Base-by-base conservation (phyloP, 2,329 filamentous ascomycete genomes). In the Pseudonectria foliicola region DNA sequence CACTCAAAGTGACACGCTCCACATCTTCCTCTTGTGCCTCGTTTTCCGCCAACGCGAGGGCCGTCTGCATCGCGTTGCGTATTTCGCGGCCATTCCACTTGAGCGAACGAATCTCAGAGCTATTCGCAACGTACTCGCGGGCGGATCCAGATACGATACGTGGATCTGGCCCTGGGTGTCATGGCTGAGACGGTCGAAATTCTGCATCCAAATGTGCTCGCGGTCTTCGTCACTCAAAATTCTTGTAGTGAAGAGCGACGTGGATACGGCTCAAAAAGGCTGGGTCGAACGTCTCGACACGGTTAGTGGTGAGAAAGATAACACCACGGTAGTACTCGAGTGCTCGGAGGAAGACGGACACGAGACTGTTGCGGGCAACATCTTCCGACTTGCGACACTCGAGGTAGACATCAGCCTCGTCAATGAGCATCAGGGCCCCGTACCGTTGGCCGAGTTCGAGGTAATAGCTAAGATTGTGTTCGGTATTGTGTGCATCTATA, bases 331-430 rank as follows among this genome's bases (percentile, higher is more conserved):
- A 71, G 50, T 71, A 71, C 53, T 72, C 68, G 35, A 72, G 60
- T 1, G 64, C 66, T n/a, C 67, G 64, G 15, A 72, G 53, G 53
- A 71, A 71, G 36, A 70, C 55, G 12, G 64, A 67, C 16, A 71
- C 68, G 10, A 72, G 56, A 1, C 63, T 64, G 49, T 72, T 71
- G 38, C 66, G 64, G 14, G 51, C 54, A 31, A 70, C 61, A 45
- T 71, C 66, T 18, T 48, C 54, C 14, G 59, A 48, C 3, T 56
- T 56, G 3, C 75, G 70, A 34, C 66, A 55, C 52, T 77, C 71
- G 7, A 80, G 67, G 53, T 75, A 79, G 13, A 77, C 71, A 36
- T 79, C 75, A 3, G 72, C 73, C 52, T 80, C 75, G 48, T 79
- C 74, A 4, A 78, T 61, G 3, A 78, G 62, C 6, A 76, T 62